phyloP scores from a whole-genome alignment of 2,329 filamentous ascomycete species.

The Xylariaceae sp. region DNA sequence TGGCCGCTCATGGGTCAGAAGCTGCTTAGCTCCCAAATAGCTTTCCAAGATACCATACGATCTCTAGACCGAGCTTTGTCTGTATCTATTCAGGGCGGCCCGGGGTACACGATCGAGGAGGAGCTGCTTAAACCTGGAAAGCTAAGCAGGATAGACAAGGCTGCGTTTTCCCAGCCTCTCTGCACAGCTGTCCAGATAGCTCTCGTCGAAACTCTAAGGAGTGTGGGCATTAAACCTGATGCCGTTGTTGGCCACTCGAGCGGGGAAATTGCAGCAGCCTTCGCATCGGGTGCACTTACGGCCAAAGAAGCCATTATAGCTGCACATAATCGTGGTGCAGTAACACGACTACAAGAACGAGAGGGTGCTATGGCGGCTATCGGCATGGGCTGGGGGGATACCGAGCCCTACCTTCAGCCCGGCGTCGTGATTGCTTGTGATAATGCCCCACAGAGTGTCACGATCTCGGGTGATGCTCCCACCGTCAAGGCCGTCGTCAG shows the following conservation, averaged over 20 bases:
- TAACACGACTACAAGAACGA: constrained; percentile 21
- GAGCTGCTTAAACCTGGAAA: constrained; percentile 19
- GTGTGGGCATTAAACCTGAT: constrained; percentile 12
- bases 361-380: constrained; percentile 40
- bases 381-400: constrained; percentile 31
- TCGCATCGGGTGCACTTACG: constrained; percentile 42
- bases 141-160: constrained; percentile 24
- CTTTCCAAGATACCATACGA: too few relatives aligned
- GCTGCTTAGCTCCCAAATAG: constrained; percentile 4
- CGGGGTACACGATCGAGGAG: constrained; percentile 11
- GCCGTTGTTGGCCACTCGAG: constrained; percentile 35
- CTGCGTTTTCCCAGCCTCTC: constrained; percentile 35
- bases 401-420: constrained; percentile 18
- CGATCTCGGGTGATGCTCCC: constrained; percentile 27
- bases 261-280: constrained; percentile 50
- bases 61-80: background rate
- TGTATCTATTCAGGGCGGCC: too few relatives aligned
- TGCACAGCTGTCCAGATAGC: constrained; percentile 31
- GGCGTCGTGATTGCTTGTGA: constrained; percentile 28
- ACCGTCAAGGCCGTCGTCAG: constrained; percentile 25
- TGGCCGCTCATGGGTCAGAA: constrained; percentile 29
- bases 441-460: constrained; percentile 32
- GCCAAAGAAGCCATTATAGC: constrained; percentile 43
- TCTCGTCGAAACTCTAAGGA: constrained; percentile 18
- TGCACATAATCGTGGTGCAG: constrained; percentile 45